phyloP scores from a whole-genome alignment of 2,329 filamentous ascomycete species.

The Talaromyces islandicus region DNA sequence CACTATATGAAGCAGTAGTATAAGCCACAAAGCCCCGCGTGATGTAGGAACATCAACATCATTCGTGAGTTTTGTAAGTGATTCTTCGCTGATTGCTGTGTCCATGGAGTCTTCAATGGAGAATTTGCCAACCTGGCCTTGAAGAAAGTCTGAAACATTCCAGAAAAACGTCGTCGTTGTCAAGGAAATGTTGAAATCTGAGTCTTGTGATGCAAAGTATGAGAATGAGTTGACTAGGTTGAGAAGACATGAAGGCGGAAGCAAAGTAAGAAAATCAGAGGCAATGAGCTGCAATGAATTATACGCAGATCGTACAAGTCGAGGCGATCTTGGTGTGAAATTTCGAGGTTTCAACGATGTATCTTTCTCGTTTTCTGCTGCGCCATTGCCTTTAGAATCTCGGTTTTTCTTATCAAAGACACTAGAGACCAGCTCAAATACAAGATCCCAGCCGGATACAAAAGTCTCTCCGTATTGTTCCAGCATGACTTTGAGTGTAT shows the following conservation, averaged over 20 bases:
- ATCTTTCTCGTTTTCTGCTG: conserved; percentile 14
- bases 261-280: conserved; percentile 80
- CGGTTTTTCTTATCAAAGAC: conserved; percentile 56
- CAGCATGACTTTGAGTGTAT: conserved; percentile 73
- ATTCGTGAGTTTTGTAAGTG: conserved; percentile 54
- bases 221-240: conserved; percentile 81
- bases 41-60: conserved; percentile 56
- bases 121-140: conserved; percentile 41
- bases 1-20: conserved; percentile 34
- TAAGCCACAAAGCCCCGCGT: conserved; percentile 26
- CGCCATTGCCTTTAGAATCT: conserved; percentile 27
- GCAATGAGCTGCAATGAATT: conserved; percentile 86
- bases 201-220: conserved; percentile 80
- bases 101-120: conserved; percentile 32
- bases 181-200: conserved; percentile 91
- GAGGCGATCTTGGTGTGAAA: conserved; percentile 50
- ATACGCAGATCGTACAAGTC: conserved; percentile 80
- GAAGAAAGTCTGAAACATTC: conserved; percentile 85
- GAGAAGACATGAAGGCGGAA: conserved; percentile 65
- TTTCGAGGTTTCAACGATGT: conserved; percentile 11
- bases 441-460: conserved; percentile 74
- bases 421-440: conserved; percentile 78
- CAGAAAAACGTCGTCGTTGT: conserved; percentile 95
- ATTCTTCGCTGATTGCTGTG: conserved; percentile 49
- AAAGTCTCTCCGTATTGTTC: conserved; percentile 85